A percentile compares a stretch with the other conserved stretches of the same genome.
phyloP scores from a whole-genome alignment of 495 filamentous ascomycete species.

The Podospora appendiculata region DNA sequence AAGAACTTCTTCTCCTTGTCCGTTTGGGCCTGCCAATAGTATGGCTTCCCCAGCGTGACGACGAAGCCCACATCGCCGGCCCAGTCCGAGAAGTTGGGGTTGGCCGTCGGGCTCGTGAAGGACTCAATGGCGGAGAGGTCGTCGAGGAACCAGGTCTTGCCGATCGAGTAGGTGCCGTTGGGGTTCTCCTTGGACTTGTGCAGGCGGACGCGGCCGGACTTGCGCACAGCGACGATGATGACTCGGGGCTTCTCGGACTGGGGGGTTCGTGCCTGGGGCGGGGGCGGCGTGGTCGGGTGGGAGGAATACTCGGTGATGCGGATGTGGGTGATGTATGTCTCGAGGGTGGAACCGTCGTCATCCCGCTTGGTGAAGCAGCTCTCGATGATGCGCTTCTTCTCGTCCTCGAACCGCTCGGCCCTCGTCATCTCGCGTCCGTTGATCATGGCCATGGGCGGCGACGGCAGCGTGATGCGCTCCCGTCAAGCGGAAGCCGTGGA shows the following conservation, averaged over 20 bases:
- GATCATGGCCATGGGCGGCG: constrained; percentile 14
- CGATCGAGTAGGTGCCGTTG: constrained; percentile 92
- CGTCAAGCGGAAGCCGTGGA: constrained; percentile 9
- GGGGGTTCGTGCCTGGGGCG: constrained; percentile 54
- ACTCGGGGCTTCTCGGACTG: constrained; percentile 80
- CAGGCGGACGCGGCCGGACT: constrained; percentile 85
- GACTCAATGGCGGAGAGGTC: constrained; percentile 77
- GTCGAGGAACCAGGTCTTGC: constrained; percentile 94
- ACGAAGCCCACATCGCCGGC: constrained; percentile 75
- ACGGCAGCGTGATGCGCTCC: constrained; percentile 9
- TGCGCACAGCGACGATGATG: constrained; percentile 86
- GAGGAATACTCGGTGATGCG: constrained; percentile 76
- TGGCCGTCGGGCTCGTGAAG: constrained; percentile 53
- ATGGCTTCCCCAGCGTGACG: constrained; percentile 86
- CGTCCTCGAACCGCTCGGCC: constrained; percentile 90
- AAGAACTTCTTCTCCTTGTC: constrained; percentile 98
- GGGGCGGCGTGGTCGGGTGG: constrained; percentile 79
- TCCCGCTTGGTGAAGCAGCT: constrained; percentile 90
- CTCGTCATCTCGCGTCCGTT: constrained; percentile 47
- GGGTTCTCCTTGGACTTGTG: constrained; percentile 95
- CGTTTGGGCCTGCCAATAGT: constrained; percentile 91
- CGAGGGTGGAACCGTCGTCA: constrained; percentile 66
- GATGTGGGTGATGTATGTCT: constrained; percentile 98
- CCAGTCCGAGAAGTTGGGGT: constrained; percentile 65
- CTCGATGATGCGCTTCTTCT: constrained; percentile 84